Conservation (phyloP, 257 asterid species). For the Eucommia ulmoides region DNA sequence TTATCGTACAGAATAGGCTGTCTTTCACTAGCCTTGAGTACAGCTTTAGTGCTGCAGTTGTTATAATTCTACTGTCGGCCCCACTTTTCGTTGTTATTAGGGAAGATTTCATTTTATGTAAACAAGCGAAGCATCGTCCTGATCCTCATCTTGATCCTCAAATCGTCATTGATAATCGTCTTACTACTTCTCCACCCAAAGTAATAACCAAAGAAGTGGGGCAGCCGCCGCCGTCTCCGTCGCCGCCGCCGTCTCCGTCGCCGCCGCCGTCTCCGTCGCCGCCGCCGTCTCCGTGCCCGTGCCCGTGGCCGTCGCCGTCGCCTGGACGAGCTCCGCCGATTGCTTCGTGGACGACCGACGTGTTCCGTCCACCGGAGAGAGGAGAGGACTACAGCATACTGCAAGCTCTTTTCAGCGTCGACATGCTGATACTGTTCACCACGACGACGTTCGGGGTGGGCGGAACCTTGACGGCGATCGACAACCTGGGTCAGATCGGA, state of each 20-base stretch:
- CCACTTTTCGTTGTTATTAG: slow-evolving; percentile 20
- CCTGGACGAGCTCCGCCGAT: too few species aligned
- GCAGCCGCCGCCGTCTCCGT: too few species aligned
- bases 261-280: too few species aligned
- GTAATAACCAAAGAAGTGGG: too few species aligned
- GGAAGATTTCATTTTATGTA: slow-evolving; percentile 17
- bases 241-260: too few species aligned
- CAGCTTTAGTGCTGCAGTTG: slow-evolving; percentile 10
- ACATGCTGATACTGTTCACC: slow-evolving; percentile 32
- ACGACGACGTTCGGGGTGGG: slow-evolving; percentile 34
- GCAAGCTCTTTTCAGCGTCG: slow-evolving; percentile 40
- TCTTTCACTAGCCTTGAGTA: slow-evolving; percentile 9
- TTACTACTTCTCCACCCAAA: too few species aligned
- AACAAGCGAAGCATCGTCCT: too few species aligned
- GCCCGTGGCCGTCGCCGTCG: too few species aligned
- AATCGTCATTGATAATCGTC: too few species aligned
- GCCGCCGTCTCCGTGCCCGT: background rate
- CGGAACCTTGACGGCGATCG: slow-evolving; percentile 43
- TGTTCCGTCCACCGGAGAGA: slow-evolving; percentile 25
- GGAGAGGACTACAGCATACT: slow-evolving; percentile 42
- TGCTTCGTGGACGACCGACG: slow-evolving; percentile 11
- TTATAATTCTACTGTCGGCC: slow-evolving; percentile 11
- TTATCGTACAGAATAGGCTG: slow-evolving; percentile 13
- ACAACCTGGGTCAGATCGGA: slow-evolving; percentile 52
- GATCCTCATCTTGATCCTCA: too few species aligned